Evolutionary conservation across 768 basidiomycete genomes (phyloP).

Genomic region (Podaxis mareebaensis): DNA sequence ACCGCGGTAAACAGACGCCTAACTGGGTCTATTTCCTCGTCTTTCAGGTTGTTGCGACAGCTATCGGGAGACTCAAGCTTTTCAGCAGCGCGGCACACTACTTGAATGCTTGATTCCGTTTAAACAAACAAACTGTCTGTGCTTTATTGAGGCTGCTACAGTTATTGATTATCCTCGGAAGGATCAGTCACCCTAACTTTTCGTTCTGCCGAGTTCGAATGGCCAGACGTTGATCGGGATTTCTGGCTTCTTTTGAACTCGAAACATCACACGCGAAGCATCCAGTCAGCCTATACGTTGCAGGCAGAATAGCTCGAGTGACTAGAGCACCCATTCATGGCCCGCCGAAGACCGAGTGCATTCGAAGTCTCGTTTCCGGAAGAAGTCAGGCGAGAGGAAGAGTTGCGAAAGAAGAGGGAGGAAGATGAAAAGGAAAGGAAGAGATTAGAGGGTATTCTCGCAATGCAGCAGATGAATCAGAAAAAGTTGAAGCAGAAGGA

Average conservation of each 20-base stretch:
- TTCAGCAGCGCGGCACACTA: background rate
- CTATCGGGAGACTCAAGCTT: background rate
- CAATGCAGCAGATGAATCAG: slow-evolving; percentile 4
- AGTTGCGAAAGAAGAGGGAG: slow-evolving; percentile 8
- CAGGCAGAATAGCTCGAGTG: background rate
- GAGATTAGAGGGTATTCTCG: slow-evolving; percentile 1
- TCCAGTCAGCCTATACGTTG: background rate
- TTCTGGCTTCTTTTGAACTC: too few species aligned
- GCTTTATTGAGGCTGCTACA: too few species aligned
- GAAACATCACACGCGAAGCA: background rate
- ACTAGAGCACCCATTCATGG: slow-evolving; percentile 25
- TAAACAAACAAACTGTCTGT: too few species aligned
- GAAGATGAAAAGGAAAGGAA: slow-evolving; percentile 12
- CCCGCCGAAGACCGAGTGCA: slow-evolving; percentile 48
- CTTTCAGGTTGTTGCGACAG: background rate
- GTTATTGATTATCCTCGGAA: too few species aligned
- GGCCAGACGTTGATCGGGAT: too few species aligned
- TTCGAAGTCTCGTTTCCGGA: slow-evolving; percentile 55
- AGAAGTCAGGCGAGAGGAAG: slow-evolving; percentile 26
- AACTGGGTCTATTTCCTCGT: background rate
- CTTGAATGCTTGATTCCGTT: background rate
- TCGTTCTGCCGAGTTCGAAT: too few species aligned
- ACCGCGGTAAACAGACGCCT: background rate
- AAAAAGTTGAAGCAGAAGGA: slow-evolving; percentile 13
- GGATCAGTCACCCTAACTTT: too few species aligned